Conservation (phyloP, 257 asterid genomes). For the Paraleonurus japonicus region DNA sequence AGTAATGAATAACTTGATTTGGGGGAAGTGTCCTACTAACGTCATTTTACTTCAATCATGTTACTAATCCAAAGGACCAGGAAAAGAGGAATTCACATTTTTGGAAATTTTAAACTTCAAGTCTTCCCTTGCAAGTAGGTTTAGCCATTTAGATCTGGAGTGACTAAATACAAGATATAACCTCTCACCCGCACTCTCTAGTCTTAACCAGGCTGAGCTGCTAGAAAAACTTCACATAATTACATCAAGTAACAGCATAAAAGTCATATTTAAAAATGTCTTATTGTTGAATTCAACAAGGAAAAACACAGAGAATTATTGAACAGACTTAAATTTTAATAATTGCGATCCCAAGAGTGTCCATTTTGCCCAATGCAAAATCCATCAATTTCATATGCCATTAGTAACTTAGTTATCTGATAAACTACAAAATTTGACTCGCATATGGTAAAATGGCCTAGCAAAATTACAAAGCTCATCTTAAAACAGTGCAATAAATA, state of each 20-base stretch:
- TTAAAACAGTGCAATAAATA: not conserved
- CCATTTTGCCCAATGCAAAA: not conserved
- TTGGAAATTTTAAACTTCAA: not conserved
- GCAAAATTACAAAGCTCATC: conserved; percentile 9
- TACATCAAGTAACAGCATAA: not conserved
- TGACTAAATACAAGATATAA: conserved; percentile 1
- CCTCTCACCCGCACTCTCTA: not conserved
- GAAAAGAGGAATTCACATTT: not conserved
- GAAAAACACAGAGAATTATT: not conserved
- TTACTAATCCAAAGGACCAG: not conserved
- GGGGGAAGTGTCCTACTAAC: too few species aligned
- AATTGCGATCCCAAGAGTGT: not conserved
- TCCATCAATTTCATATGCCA: not conserved
- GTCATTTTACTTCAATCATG: not conserved
- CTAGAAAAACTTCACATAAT: not conserved
- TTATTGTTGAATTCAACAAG: conserved; percentile 1
- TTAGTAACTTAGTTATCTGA: not conserved
- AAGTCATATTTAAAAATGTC: not conserved
- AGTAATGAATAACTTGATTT: too few species aligned
- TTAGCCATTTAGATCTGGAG: not conserved
- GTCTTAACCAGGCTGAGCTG: not conserved
- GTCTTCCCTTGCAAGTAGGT: not conserved
- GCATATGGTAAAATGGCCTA: not conserved
- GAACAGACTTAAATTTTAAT: not conserved
- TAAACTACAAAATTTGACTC: not conserved